Evolutionary conservation across 2,329 filamentous ascomycete genomes (phyloP).

Genomic region (Cercospora brassicicola): DNA sequence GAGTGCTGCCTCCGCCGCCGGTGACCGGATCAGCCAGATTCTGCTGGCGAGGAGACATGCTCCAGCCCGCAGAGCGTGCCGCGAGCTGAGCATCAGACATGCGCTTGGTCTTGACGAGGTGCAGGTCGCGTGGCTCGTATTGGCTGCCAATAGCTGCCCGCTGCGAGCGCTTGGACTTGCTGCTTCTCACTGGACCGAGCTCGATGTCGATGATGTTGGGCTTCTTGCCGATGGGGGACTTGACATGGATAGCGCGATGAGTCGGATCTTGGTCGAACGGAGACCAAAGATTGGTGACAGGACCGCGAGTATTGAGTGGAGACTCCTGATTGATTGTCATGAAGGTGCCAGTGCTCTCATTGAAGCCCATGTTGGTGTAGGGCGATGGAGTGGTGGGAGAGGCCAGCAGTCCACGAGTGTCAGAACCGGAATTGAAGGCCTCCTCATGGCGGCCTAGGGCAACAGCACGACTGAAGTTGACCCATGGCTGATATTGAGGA

Average conservation of each 20-base stretch:
- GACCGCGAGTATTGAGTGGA: slow-evolving; percentile 6
- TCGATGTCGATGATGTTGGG: slow-evolving; percentile 9
- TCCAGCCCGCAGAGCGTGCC: slow-evolving; percentile 17
- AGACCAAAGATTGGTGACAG: slow-evolving; percentile 19
- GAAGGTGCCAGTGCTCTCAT: slow-evolving; percentile 22
- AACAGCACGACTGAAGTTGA: slow-evolving; percentile 13
- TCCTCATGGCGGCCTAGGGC: slow-evolving; percentile 12
- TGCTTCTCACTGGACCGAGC: slow-evolving; percentile 13
- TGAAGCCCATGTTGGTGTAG: slow-evolving; percentile 17
- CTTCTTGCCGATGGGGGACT: slow-evolving; percentile 5
- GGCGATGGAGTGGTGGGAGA: slow-evolving; percentile 7
- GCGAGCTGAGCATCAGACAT: slow-evolving; percentile 17
- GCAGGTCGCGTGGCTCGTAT: slow-evolving; percentile 20
- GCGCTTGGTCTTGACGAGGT: slow-evolving; percentile 19
- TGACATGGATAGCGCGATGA: slow-evolving; percentile 12
- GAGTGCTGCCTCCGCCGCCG: slow-evolving; percentile 11
- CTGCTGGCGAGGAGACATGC: slow-evolving; percentile 10
- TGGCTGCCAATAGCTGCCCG: slow-evolving; percentile 18
- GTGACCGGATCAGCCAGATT: neutral
- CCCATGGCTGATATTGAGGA: slow-evolving; percentile 12
- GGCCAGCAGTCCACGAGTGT: slow-evolving; percentile 12
- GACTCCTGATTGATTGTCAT: slow-evolving; percentile 20
- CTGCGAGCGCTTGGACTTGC: slow-evolving; percentile 14
- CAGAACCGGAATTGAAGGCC: slow-evolving; percentile 16
- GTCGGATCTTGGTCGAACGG: slow-evolving; percentile 13